Evolutionary conservation across 2,329 filamentous ascomycete genomes (phyloP), one percentile per base, ranked within the genome.

Genomic region (Phyllosticta ampelicida): DNA sequence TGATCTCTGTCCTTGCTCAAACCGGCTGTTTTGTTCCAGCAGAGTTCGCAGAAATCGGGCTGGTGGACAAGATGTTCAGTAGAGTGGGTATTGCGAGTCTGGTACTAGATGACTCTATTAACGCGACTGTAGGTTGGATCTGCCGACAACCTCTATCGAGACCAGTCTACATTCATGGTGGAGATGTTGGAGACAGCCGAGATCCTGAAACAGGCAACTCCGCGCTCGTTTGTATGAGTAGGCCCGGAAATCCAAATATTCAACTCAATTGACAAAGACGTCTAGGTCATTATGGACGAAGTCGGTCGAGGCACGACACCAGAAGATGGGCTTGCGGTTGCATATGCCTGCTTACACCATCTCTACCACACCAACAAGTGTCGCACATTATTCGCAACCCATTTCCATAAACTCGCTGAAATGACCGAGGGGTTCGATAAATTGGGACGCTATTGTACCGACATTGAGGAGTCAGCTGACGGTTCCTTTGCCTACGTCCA

Each of bases 91-190:
- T 20, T 30, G 9, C 16, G 21, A 30, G 3, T 23, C 16, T 9
- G 29, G 29, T 16, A 8, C 3, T 4, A 20, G 28, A 36, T 26
- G 20, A 23, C 51, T 61, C 21, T n/a, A 5, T 44, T 44, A 16
- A 55, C 20, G 4, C 18, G 51, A 44, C 54, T 20, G 23, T 53
- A 62, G 60, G 87, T 95, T 20, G 94, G 94, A 1, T 95, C 90
- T 0, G 94, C 92, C 1, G 95, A 99, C 71, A 92, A 96, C 69
- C 78, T 99, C n/a, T 96, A 88, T 75, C 83, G 85, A 54, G 88
- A 96, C 74, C 91, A 97, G 72, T 96, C 90, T 56, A 99, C 95
- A 0, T 99, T 99, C 73, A 97, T 99, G 94, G 90, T 97, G 1
- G 94, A 99, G 75, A 99, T 99, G 94, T 80, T 96, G 1, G 94